phyloP scores from a whole-genome alignment of 495 filamentous ascomycete species.

The Podospora tetraspora region DNA sequence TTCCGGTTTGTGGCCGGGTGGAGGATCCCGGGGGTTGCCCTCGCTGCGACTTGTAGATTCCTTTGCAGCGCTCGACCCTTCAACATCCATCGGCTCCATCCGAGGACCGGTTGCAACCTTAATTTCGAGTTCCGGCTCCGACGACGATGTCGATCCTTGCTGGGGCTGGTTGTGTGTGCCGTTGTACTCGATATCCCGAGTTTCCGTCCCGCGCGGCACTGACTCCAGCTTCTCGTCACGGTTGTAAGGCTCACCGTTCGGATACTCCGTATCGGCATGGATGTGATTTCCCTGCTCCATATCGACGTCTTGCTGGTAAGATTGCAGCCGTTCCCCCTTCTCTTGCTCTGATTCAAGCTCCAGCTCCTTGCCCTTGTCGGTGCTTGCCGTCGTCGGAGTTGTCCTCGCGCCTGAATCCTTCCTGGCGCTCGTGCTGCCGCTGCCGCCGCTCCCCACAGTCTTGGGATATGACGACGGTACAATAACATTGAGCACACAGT shows the following conservation, averaged over 20 bases:
- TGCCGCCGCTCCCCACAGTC: slow-evolving; percentile 29
- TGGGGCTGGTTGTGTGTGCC: not conserved
- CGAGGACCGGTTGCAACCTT: slow-evolving; percentile 13
- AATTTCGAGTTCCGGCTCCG: slow-evolving; percentile 17
- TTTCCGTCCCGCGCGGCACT: not conserved
- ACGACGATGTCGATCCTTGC: not conserved
- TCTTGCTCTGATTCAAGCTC: slow-evolving; percentile 18
- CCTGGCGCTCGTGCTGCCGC: slow-evolving; percentile 16
- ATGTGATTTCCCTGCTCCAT: slow-evolving; percentile 6
- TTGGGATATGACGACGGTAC: slow-evolving; percentile 73
- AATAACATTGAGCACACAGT: slow-evolving; percentile 94
- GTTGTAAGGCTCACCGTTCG: not conserved
- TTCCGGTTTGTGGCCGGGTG: slow-evolving; percentile 20
- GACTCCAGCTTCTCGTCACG: not conserved
- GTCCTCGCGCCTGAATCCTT: slow-evolving; percentile 27
- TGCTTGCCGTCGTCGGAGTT: slow-evolving; percentile 27
- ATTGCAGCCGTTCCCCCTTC: slow-evolving; percentile 2
- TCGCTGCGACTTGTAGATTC: slow-evolving; percentile 4
- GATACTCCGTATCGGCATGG: not conserved
- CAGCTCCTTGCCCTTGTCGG: slow-evolving; percentile 28
- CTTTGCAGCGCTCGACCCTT: slow-evolving; percentile 1
- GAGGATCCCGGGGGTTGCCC: not conserved
- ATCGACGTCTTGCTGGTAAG: slow-evolving; percentile 9
- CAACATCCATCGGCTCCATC: slow-evolving; percentile 20
- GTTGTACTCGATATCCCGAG: not conserved